Conservation (phyloP, 2,329 filamentous ascomycete genomes). For the Pseudonectria buxi region DNA sequence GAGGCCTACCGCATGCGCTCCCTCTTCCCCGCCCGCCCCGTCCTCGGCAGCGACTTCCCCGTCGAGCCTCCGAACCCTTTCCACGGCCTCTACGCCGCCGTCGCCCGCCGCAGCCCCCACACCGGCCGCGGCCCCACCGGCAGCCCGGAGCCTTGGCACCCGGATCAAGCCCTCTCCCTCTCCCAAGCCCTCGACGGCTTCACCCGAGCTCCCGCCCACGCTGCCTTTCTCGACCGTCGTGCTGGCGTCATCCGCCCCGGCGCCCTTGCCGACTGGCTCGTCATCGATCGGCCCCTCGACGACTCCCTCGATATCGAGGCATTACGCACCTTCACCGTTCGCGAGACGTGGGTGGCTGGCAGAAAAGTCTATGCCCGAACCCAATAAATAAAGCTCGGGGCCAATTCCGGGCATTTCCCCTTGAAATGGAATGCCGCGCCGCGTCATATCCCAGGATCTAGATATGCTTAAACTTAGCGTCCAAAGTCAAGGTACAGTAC, state of each 20-base stretch:
- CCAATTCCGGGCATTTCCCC: no score
- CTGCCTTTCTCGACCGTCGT: constrained; percentile 50
- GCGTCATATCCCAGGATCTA: no score
- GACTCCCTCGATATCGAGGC: constrained; percentile 39
- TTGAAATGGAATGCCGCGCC: no score
- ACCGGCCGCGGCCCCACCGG: constrained; percentile 45
- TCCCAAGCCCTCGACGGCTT: constrained; percentile 57
- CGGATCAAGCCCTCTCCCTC: constrained; percentile 50
- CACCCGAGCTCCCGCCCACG: constrained; percentile 52
- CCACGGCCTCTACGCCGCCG: constrained; percentile 62
- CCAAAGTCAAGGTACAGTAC: no score
- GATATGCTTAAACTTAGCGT: no score
- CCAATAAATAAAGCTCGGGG: no score
- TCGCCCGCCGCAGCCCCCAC: constrained; percentile 52
- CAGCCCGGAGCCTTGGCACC: constrained; percentile 49
- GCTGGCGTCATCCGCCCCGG: constrained; percentile 54
- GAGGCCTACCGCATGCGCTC: constrained; percentile 63
- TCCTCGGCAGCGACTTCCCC: constrained; percentile 65
- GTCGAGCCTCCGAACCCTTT: constrained; percentile 64
- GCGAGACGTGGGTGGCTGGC: constrained; percentile 64
- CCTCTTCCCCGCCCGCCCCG: constrained; percentile 44
- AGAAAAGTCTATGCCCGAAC: constrained; percentile 35
- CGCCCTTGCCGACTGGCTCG: constrained; percentile 63
- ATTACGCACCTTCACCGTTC: constrained; percentile 48
- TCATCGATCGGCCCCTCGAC: constrained; percentile 54